A percentile compares a stretch with the other conserved stretches of the same genome.
Evolutionary conservation across 108 stramenopile genomes (phyloP).

Genomic region (Nitzschia sp.): DNA sequence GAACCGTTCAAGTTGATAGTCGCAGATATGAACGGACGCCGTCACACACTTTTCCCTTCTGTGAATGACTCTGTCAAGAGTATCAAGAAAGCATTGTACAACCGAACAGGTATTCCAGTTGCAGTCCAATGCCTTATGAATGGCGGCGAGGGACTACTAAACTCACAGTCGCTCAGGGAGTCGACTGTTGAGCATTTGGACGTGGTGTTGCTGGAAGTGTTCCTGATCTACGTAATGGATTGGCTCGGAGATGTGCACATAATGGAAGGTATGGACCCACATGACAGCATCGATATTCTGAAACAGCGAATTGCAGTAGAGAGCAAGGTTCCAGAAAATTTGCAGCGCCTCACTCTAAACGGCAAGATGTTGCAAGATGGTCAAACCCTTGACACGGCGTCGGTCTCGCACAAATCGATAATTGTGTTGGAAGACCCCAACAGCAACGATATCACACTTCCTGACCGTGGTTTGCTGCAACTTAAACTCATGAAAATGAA

Average conservation of each 20-base stretch:
- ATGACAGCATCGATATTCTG: constrained; percentile 11
- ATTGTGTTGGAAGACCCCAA: constrained; percentile 28
- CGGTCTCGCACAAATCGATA: constrained; percentile 22
- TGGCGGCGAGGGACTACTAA: constrained; percentile 17
- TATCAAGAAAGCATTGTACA: constrained; percentile 18
- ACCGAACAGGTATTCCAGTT: constrained; percentile 6
- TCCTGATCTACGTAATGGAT: constrained; percentile 18
- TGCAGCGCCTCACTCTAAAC: constrained; percentile 20
- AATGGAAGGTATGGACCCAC: constrained; percentile 13
- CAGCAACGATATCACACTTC: not conserved
- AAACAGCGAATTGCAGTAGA: constrained; percentile 16
- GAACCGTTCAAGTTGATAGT: constrained; percentile 32
- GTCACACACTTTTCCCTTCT: constrained; percentile 4
- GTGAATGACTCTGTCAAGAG: not conserved
- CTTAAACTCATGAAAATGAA: constrained; percentile 16
- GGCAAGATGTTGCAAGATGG: constrained; percentile 2
- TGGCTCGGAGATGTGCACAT: constrained; percentile 7
- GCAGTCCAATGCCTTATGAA: constrained; percentile 16
- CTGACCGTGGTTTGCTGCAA: constrained; percentile 4
- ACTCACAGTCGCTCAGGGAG: constrained; percentile 11
- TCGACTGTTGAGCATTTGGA: constrained; percentile 16
- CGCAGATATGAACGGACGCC: constrained; percentile 1
- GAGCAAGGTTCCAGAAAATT: constrained; percentile 12
- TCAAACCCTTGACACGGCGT: constrained; percentile 14
- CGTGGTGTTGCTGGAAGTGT: constrained; percentile 17